Evolutionary conservation across 1,139 yeast species (phyloP), one percentile per base, ranked within the genome.

Genomic region (Hyphopichia buzzinii): DNA sequence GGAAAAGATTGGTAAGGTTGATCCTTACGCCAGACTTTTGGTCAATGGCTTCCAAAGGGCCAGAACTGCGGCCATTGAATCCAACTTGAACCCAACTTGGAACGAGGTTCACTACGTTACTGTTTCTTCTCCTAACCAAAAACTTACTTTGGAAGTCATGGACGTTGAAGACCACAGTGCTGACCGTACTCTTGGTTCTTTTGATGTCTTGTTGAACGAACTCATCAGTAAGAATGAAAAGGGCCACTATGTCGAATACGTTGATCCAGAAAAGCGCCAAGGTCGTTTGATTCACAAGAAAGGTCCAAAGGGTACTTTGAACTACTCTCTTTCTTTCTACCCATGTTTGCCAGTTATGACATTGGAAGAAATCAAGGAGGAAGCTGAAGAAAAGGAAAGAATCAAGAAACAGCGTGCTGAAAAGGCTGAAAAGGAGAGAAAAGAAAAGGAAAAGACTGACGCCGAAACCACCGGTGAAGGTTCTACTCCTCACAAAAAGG

Each of bases 171-270:
- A 74, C 40, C 74, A 68, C 39, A 78, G 84, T 16, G 78, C 80
- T 29, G 98, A 94, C 59, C 79, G 97, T 55, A 77, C 95, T 8
- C 74, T 92, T 39, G 98, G 99, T 37, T 74, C 83, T 11, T 83
- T 84, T 60, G 84, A 82, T 50, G 67, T 92, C 17, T 77, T 79
- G 48, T 66, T 87, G 42, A 67, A 72, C 39, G 86, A 82, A 23
- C 66, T 87, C 49, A 80, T 92, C 52, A 74, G 76, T 44, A 81
- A 77, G 54, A 76, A 85, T 46, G 84, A 81, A 39, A 69, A 72
- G 39, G 88, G 86, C 12, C 72, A 77, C 41, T 87, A 83, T 49
- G 59, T 78, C 38, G 86, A 81, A 50, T 68, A 75, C 43, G 64
- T 75, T 31, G 84, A 81, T 44, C 64, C 72, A 10, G 77, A 79